A percentile compares a stretch with the other conserved stretches of the same genome.
These are phyloP conservation scores for Paragyromitra xinjiangensis DNA, from an alignment of 495 filamentous ascomycete genomes.

Conservation along the genomic window DNA sequence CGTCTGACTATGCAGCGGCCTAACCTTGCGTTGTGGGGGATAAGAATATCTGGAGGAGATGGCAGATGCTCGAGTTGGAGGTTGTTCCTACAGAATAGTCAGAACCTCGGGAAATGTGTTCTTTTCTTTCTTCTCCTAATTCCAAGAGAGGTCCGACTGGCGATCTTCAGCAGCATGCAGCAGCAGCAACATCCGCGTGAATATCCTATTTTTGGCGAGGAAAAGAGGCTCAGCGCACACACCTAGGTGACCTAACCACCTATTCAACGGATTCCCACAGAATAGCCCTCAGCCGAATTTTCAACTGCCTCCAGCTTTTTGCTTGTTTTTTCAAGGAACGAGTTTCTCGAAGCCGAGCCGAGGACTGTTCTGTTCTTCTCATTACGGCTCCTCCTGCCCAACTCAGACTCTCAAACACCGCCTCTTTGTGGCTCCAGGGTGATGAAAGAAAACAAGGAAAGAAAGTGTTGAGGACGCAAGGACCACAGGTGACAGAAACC, in stretches of 20 bases:
- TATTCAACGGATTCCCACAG: conserved; percentile 26
- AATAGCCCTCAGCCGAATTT: background rate
- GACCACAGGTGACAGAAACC: conserved; percentile 30
- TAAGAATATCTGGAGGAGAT: conserved; percentile 45
- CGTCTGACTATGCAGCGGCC: conserved; percentile 30
- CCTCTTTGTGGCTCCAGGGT: conserved; percentile 10
- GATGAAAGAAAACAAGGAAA: conserved; percentile 12
- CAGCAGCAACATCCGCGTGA: conserved; percentile 11
- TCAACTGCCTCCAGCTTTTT: background rate
- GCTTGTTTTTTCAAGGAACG: background rate
- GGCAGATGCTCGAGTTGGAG: conserved; percentile 32
- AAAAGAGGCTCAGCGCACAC: conserved; percentile 32
- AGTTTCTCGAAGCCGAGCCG: conserved; percentile 24
- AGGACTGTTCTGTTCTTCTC: conserved; percentile 2
- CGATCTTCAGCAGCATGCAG: conserved; percentile 41
- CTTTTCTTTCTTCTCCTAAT: conserved; percentile 10
- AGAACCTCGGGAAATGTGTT: conserved; percentile 48
- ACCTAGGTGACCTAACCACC: background rate
- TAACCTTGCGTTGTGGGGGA: conserved; percentile 43
- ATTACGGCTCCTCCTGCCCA: background rate
- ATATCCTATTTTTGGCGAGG: conserved; percentile 36
- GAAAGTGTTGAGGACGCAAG: conserved; percentile 51
- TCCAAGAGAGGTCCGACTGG: conserved; percentile 34
- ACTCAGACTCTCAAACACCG: conserved; percentile 7
- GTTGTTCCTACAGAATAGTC: conserved; percentile 35